Base-by-base conservation (phyloP, 2,329 filamentous ascomycete genomes). In the Lojkania enalia region DNA sequence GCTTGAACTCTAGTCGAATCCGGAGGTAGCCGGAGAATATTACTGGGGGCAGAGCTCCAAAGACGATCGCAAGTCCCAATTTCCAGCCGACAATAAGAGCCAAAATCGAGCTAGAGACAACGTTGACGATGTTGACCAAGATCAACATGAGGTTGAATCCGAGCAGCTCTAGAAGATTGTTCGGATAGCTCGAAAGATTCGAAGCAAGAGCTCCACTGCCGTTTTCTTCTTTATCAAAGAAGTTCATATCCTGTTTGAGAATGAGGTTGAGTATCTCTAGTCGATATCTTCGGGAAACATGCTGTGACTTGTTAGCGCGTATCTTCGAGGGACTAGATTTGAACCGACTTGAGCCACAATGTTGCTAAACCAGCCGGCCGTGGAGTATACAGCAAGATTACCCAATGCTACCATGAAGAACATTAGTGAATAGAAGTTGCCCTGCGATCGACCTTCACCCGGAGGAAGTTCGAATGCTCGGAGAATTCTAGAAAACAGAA, bases 151-250 rank as follows among this genome's bases (percentile, higher is more conserved):
- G 80, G 0, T 90, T 96, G 20, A 85, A 84, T 35, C 92, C 94
- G 54, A 88, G 91, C 35, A 97, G 82, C 12, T 94, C 91, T 13
- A 90, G 87, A 20, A 96, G 79, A 61, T 95, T 86, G 0, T 90
- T 96, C 0, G 91, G 91, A 70, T 96, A 88, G 21, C 72, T 71
- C 0, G 77, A 75, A 1, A 83, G 70, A 2, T 80, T 76, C 0
- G 81, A 77, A 1, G 90, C 96, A 58, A 99, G 75, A 1, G 90
- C 87, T 54, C 94, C 94, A 5, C 90, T 85, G 5, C 87, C 90
- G 67, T 97, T 95, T 67, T 94, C 87, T 52, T 95, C 88, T 33
- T 78, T 79, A 68, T 97, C 94, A 58, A 96, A 99, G 70, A 91
- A 97, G 20, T 84, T 77, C 46, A 97, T 91, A 52, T 97, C 94